Percentiles rank a stretch among this genome's conserved stretches.
Evolutionary conservation across 768 basidiomycete species (phyloP).

Genomic region (Boletus rufocinnamomeus): DNA sequence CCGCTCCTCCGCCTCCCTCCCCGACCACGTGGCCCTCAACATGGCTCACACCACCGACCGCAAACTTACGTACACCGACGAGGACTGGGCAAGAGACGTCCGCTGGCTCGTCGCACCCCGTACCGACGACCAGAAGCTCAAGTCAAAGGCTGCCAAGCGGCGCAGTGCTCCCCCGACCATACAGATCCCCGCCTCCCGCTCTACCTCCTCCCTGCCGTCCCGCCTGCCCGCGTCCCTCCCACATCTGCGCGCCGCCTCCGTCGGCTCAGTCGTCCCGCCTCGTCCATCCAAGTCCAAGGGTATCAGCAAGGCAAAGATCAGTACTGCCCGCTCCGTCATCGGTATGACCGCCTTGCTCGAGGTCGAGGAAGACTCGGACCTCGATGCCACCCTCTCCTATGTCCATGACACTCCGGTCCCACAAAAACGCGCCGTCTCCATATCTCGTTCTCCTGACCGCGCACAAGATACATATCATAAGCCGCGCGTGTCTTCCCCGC

Average conservation of each 20-base stretch:
- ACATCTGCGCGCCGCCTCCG: no score
- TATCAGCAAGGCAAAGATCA: slow-evolving; percentile 33
- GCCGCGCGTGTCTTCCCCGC: slow-evolving; percentile 29
- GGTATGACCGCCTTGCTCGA: slow-evolving; percentile 56
- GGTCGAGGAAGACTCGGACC: slow-evolving; percentile 49
- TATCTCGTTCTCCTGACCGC: slow-evolving; percentile 15
- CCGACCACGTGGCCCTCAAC: slow-evolving; percentile 27
- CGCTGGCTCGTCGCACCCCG: slow-evolving; percentile 57
- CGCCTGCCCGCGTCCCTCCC: slow-evolving; percentile 14
- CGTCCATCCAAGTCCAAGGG: slow-evolving; percentile 32
- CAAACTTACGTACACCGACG: slow-evolving; percentile 46
- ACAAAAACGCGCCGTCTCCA: slow-evolving; percentile 22
- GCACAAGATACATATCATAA: slow-evolving; percentile 14
- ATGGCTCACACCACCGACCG: slow-evolving; percentile 25
- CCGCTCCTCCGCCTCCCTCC: slow-evolving; percentile 32
- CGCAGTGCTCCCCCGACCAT: slow-evolving; percentile 20
- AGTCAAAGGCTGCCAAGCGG: slow-evolving; percentile 23
- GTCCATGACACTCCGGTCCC: slow-evolving; percentile 8
- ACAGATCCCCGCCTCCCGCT: slow-evolving; percentile 20
- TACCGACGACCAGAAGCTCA: slow-evolving; percentile 17
- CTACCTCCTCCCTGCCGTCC: slow-evolving; percentile 25
- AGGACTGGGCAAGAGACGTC: slow-evolving; percentile 70
- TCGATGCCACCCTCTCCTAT: slow-evolving; percentile 14
- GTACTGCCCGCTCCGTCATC: slow-evolving; percentile 46
- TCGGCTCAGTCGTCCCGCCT: no score